phyloP scores from a whole-genome alignment of 108 stramenopile genomes.

The Fistulifera pelliculosa region DNA sequence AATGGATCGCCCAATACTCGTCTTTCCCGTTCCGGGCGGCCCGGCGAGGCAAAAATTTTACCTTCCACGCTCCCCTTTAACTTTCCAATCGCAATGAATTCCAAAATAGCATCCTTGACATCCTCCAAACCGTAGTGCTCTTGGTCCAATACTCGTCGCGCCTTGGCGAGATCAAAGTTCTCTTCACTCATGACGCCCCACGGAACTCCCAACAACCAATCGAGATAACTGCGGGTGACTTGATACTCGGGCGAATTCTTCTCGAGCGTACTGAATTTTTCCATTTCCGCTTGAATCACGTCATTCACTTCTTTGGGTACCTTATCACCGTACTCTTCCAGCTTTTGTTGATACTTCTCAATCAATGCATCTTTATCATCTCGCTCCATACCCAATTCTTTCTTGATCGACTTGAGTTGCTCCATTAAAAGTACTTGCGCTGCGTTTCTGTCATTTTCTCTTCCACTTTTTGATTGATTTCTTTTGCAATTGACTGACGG shows the following conservation, averaged over 20 bases:
- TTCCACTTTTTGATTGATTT: slow-evolving; percentile 91
- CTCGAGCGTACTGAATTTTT: slow-evolving; percentile 85
- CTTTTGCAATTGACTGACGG: slow-evolving; percentile 88
- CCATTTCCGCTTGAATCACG: slow-evolving; percentile 83
- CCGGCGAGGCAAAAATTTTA: slow-evolving; percentile 94
- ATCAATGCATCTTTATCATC: slow-evolving; percentile 95
- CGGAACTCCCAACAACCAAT: slow-evolving; percentile 94
- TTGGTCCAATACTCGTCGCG: slow-evolving; percentile 66
- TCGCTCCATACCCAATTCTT: slow-evolving; percentile 97
- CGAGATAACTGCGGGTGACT: slow-evolving; percentile 90
- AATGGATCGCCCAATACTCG: slow-evolving; percentile 90
- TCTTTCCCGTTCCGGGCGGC: slow-evolving; percentile 89
- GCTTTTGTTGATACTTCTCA: slow-evolving; percentile 80
- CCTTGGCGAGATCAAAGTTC: slow-evolving; percentile 79
- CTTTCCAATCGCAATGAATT: slow-evolving; percentile 97
- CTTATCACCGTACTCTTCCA: slow-evolving; percentile 40
- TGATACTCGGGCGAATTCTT: slow-evolving; percentile 96
- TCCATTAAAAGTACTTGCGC: slow-evolving; percentile 92
- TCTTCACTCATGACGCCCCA: slow-evolving; percentile 84
- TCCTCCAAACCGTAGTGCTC: slow-evolving; percentile 97
- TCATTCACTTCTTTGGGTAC: slow-evolving; percentile 68
- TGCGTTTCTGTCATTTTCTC: slow-evolving; percentile 92
- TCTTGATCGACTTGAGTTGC: slow-evolving; percentile 98
- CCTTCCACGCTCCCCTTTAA: slow-evolving; percentile 89
- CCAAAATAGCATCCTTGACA: slow-evolving; percentile 93